Evolutionary conservation across 306 rosid species (phyloP).

Genomic region (Erythrophleum fordii): DNA sequence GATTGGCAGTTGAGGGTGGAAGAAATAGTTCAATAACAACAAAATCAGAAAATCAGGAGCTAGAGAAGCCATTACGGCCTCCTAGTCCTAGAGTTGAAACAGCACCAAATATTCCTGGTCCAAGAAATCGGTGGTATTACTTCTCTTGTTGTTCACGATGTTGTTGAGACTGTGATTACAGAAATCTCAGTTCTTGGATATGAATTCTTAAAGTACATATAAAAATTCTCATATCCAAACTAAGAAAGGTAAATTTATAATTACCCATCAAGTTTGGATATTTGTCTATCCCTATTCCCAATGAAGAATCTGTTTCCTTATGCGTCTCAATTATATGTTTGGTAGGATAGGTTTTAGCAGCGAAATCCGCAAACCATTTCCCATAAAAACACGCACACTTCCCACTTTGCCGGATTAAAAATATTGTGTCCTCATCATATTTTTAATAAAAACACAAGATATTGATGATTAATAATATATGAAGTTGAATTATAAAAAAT

Average conservation of each 20-base stretch:
- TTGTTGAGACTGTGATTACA: too few species aligned
- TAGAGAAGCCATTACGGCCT: conserved; percentile 7
- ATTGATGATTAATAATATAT: not conserved
- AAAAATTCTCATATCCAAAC: not conserved
- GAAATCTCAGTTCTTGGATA: too few species aligned
- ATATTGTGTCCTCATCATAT: not conserved
- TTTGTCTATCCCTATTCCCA: not conserved
- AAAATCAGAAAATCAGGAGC: conserved; percentile 37
- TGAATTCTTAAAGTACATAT: not conserved
- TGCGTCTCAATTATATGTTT: not conserved
- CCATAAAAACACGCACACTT: not conserved
- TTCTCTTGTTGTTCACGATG: conserved; percentile 44
- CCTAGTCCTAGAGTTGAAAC: not conserved
- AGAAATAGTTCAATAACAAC: conserved; percentile 32
- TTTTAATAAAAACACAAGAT: not conserved
- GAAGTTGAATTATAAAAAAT: not conserved
- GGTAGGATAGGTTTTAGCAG: not conserved
- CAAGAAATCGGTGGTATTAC: conserved; percentile 37
- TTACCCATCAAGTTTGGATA: not conserved
- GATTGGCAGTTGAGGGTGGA: conserved; percentile 54
- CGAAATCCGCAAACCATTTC: not conserved
- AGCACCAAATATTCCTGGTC: conserved; percentile 24
- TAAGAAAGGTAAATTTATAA: not conserved
- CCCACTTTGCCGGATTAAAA: not conserved
- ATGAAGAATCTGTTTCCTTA: not conserved